A percentile compares a stretch with the other conserved stretches of the same genome.
phyloP scores from a whole-genome alignment of 306 rosid species.

The Pterocarpus santalinus region DNA sequence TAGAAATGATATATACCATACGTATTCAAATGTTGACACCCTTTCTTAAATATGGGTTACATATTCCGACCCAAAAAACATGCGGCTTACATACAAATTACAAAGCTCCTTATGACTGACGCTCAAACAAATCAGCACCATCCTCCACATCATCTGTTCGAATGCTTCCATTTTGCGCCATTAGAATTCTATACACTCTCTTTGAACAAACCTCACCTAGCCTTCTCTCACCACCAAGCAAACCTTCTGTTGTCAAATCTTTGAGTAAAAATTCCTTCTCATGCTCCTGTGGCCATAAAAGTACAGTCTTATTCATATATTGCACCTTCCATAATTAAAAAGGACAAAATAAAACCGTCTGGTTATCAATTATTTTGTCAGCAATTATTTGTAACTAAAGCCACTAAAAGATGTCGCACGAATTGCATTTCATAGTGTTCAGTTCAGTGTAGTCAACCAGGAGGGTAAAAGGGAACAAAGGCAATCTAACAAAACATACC shows the following conservation, averaged over 20 bases:
- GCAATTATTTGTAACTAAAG: constrained; percentile 13
- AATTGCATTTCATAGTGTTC: constrained; percentile 30
- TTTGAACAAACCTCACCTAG: constrained; percentile 90
- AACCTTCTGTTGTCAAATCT: constrained; percentile 77
- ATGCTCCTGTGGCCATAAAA: constrained; percentile 65
- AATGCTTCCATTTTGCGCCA: constrained; percentile 78
- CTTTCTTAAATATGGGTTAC: constrained; percentile 21
- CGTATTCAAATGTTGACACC: constrained; percentile 22
- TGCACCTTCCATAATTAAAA: constrained; percentile 26
- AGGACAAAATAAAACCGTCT: constrained; percentile 14
- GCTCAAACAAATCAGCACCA: constrained; percentile 84
- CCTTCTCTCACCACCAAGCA: constrained; percentile 82
- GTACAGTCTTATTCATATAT: constrained; percentile 9
- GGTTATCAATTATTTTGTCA: constrained; percentile 9
- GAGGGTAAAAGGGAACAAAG: constrained; percentile 41
- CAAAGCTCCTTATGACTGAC: constrained; percentile 36
- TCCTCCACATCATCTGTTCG: constrained; percentile 89
- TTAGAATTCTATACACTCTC: constrained; percentile 86
- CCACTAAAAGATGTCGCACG: constrained; percentile 20
- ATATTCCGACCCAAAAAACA: background rate
- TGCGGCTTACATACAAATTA: background rate
- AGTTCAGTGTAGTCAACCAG: constrained; percentile 32
- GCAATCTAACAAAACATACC: constrained; percentile 53
- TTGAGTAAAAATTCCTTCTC: constrained; percentile 88
- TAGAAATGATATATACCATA: background rate